Evolutionary conservation across 768 basidiomycete genomes (phyloP).

Genomic region (Butyriboletus loyo): DNA sequence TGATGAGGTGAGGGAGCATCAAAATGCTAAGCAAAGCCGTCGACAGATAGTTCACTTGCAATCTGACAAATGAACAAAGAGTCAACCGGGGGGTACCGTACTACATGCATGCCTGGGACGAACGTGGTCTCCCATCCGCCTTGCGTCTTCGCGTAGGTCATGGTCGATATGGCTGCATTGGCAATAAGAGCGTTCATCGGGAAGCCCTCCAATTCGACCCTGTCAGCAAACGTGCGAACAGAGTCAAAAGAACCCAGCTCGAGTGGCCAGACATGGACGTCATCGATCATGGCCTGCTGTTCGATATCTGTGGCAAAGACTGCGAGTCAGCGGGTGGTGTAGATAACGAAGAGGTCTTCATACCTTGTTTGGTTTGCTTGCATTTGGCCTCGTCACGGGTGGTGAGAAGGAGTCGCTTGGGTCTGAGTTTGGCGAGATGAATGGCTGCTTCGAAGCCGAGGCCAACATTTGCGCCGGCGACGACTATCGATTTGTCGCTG

Average conservation of each 20-base stretch:
- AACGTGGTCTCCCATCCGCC: conserved; percentile 40
- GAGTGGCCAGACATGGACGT: conserved; percentile 31
- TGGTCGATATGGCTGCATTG: conserved; percentile 26
- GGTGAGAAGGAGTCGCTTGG: conserved; percentile 25
- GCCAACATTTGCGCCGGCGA: conserved; percentile 29
- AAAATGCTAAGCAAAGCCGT: conserved; percentile 34
- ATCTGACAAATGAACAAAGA: conserved; percentile 11
- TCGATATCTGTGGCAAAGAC: conserved; percentile 15
- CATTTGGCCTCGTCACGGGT: conserved; percentile 22
- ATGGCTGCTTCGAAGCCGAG: conserved; percentile 31
- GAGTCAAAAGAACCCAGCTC: conserved; percentile 35
- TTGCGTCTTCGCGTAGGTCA: conserved; percentile 23
- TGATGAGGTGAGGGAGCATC: conserved; percentile 35
- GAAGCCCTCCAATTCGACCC: conserved; percentile 25
- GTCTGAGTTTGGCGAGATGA: conserved; percentile 24
- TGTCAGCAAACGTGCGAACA: conserved; percentile 31
- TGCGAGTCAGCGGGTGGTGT: background rate
- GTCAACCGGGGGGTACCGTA: background rate
- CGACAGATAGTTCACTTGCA: conserved; percentile 37
- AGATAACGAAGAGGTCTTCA: background rate
- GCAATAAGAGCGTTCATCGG: conserved; percentile 31
- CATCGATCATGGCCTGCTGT: conserved; percentile 3
- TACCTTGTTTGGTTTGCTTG: conserved; percentile 19
- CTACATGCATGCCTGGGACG: conserved; percentile 3
- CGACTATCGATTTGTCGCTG: conserved; percentile 23